Evolutionary conservation across 257 asterid genomes (phyloP).

Genomic region (Solanum sejunctum): DNA sequence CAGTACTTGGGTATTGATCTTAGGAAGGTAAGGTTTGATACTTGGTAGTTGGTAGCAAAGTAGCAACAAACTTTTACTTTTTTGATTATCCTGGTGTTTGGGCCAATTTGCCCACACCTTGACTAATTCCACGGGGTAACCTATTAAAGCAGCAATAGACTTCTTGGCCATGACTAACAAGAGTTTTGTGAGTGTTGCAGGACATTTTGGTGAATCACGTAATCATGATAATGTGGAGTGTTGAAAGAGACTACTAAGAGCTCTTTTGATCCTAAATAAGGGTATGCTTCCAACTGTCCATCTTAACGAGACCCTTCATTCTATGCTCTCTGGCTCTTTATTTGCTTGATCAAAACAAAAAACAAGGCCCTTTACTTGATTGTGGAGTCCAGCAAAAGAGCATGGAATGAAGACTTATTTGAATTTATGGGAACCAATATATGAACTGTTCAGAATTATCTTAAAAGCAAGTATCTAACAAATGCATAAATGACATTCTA

Average conservation of each 20-base stretch:
- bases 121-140: background rate
- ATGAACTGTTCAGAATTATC: background rate
- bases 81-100: background rate
- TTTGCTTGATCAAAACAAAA: too few relatives aligned
- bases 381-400: too few relatives aligned
- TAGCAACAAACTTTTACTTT: background rate
- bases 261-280: too few relatives aligned
- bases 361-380: too few relatives aligned
- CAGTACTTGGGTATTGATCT: background rate
- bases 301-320: too few relatives aligned
- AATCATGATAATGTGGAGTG: background rate
- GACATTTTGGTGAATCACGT: background rate
- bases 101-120: background rate
- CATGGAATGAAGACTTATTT: too few relatives aligned
- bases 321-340: too few relatives aligned
- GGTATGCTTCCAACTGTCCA: too few relatives aligned
- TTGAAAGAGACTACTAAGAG: too few relatives aligned
- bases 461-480: background rate
- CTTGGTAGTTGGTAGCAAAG: background rate
- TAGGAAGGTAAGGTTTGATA: background rate
- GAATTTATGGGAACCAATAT: background rate
- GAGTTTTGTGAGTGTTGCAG: background rate
- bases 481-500: background rate
- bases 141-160: background rate
- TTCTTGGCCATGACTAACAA: background rate